Evolutionary conservation across 345 rosid species (phyloP).

Genomic region (Euphorbia lathyris): DNA sequence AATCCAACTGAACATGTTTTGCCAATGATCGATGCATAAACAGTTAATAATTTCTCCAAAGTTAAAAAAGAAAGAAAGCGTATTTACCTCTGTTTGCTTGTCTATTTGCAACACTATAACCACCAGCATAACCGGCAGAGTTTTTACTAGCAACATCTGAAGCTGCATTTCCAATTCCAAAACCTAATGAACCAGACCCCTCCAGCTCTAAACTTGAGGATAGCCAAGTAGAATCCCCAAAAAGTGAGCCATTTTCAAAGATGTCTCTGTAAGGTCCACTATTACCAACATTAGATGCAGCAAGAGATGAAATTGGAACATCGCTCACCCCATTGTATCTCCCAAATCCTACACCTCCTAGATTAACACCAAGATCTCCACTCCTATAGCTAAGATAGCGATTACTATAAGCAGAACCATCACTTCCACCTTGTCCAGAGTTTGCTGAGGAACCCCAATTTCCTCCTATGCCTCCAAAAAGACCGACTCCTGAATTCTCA

Average conservation of each 20-base stretch:
- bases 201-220: slow-evolving; percentile 42
- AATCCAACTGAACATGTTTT: neutral
- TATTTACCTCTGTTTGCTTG: slow-evolving; percentile 56
- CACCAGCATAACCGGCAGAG: slow-evolving; percentile 50
- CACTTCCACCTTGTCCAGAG: slow-evolving; percentile 36
- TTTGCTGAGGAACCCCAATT: slow-evolving; percentile 51
- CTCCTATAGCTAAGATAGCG: slow-evolving; percentile 31
- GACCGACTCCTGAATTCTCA: slow-evolving; percentile 51
- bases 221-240: slow-evolving; percentile 49
- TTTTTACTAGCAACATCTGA: slow-evolving; percentile 45
- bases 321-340: slow-evolving; percentile 34
- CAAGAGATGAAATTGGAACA: slow-evolving; percentile 27
- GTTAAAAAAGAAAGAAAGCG: neutral
- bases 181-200: slow-evolving; percentile 42
- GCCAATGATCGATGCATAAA: neutral
- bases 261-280: slow-evolving; percentile 35
- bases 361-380: slow-evolving; percentile 35
- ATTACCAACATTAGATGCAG: slow-evolving; percentile 39
- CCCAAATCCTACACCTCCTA: slow-evolving; percentile 45
- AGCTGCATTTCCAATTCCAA: slow-evolving; percentile 46
- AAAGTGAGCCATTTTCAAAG: slow-evolving; percentile 34
- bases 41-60: neutral
- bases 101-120: slow-evolving; percentile 52
- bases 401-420: slow-evolving; percentile 29
- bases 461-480: slow-evolving; percentile 55